These are phyloP conservation scores for Clonostachys byssicola DNA, from an alignment of 2,329 filamentous ascomycete species.

Conservation along the genomic window DNA sequence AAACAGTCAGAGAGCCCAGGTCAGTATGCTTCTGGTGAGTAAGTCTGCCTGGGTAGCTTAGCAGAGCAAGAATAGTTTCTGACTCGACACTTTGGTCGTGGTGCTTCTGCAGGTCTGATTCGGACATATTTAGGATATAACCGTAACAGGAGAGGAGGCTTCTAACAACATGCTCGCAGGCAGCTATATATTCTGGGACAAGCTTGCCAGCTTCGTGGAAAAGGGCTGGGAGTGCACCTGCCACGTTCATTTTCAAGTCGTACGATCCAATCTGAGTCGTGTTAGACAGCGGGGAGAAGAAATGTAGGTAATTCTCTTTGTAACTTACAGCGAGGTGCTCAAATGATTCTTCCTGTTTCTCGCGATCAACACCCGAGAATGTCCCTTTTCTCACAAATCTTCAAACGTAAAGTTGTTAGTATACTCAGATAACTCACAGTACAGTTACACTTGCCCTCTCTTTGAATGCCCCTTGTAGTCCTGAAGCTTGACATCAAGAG, in stretches of 20 bases:
- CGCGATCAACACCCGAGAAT: background rate
- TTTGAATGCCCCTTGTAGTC: background rate
- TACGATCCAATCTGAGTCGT: no score
- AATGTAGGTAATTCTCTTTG: no score
- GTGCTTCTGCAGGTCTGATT: background rate
- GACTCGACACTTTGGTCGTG: background rate
- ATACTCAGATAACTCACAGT: background rate
- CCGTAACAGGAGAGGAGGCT: background rate
- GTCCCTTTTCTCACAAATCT: background rate
- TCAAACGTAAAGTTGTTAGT: background rate
- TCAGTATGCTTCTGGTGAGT: slow-evolving; percentile 53
- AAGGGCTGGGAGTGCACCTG: background rate
- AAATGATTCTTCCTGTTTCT: background rate
- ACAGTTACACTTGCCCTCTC: background rate
- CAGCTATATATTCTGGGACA: background rate
- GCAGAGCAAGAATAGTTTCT: no score
- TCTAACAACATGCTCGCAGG: background rate
- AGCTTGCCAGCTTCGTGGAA: background rate
- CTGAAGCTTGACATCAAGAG: slow-evolving; percentile 52
- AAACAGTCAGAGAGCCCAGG: slow-evolving; percentile 49
- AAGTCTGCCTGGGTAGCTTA: background rate
- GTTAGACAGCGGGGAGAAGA: no score
- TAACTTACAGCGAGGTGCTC: background rate
- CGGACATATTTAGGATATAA: no score
- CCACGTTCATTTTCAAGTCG: no score